These are phyloP conservation scores for Candolleomyces aberdarensis DNA, from an alignment of 768 basidiomycete species.

Conservation along the genomic window DNA sequence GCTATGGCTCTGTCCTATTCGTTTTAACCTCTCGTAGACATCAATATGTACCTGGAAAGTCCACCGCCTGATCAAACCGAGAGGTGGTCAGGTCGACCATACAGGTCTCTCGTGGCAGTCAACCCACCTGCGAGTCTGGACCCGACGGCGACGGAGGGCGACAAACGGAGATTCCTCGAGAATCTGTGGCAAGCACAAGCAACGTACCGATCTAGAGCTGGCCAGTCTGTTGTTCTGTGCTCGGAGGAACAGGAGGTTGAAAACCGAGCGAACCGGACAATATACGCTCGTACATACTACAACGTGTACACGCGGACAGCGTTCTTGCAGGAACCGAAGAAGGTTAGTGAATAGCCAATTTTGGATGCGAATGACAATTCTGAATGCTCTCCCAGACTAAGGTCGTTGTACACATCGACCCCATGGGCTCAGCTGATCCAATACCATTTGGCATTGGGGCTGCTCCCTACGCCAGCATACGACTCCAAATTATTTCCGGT, in stretches of 20 bases:
- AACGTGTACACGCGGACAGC: constrained; percentile 84
- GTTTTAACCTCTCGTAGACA: constrained; percentile 45
- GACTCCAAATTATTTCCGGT: constrained; percentile 81
- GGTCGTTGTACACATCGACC: constrained; percentile 84
- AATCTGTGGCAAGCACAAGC: constrained; percentile 91
- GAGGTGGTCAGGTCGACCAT: constrained; percentile 84
- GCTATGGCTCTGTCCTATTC: not conserved
- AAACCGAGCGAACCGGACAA: constrained; percentile 54
- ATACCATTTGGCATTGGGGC: constrained; percentile 69
- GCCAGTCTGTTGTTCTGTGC: constrained; percentile 69
- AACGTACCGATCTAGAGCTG: constrained; percentile 65
- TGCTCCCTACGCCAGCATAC: constrained; percentile 76
- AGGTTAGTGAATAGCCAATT: constrained; percentile 46
- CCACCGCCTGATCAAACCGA: constrained; percentile 82
- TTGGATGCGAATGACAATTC: not conserved
- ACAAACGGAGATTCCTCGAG: constrained; percentile 82
- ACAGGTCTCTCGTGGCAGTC: constrained; percentile 76
- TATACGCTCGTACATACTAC: constrained; percentile 78
- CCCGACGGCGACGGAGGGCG: constrained; percentile 55
- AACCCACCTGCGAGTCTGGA: constrained; percentile 71
- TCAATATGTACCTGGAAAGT: constrained; percentile 81
- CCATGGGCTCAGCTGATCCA: constrained; percentile 68
- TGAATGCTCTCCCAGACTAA: constrained; percentile 58
- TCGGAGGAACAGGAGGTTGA: constrained; percentile 79
- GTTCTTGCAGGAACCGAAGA: constrained; percentile 74